Evolutionary conservation across 208 protist genomes (phyloP).

Genomic region (Phytomonas sp.): DNA sequence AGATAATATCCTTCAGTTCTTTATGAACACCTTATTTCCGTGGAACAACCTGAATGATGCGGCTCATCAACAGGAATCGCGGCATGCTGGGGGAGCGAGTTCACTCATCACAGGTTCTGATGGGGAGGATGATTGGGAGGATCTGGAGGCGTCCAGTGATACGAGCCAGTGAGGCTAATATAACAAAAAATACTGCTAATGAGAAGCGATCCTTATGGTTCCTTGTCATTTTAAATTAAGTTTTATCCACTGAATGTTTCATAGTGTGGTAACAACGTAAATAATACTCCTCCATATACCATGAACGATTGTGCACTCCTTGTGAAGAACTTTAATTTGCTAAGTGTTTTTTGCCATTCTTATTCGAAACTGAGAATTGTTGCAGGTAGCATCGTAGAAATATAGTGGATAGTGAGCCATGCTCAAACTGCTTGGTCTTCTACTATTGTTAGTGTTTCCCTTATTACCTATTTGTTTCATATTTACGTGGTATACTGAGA

Average conservation of each 20-base stretch:
- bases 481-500: not conserved
- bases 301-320: not conserved
- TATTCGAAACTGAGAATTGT: not conserved
- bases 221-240: not conserved
- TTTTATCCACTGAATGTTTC: not conserved
- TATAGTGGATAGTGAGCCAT: not conserved
- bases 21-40: not conserved
- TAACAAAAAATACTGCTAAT: not conserved
- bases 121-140: not conserved
- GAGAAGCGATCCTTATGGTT: not conserved
- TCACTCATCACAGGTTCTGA: not conserved
- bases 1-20: not conserved
- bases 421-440: not conserved
- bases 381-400: not conserved
- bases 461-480: not conserved
- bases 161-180: not conserved
- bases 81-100: not conserved
- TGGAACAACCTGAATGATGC: not conserved
- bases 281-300: not conserved
- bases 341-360: not conserved
- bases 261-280: not conserved
- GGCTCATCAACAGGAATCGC: not conserved
- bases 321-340: not conserved
- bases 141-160: not conserved
- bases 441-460: not conserved